Evolutionary conservation across 2,329 filamentous ascomycete genomes (phyloP).

Genomic region (Neopestalotiopsis clavispora): DNA sequence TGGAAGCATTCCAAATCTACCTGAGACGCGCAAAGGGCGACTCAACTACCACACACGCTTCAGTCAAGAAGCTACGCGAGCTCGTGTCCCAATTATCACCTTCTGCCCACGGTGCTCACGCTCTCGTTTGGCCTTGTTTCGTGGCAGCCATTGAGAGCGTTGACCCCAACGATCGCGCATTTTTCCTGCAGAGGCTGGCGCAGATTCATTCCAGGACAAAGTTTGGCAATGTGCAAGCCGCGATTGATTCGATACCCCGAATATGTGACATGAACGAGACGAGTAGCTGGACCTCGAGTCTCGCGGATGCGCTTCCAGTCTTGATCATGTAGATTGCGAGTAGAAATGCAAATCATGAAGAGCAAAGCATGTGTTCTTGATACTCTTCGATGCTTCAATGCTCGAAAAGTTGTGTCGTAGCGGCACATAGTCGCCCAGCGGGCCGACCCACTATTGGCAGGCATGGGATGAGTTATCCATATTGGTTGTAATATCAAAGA

Average conservation of each 20-base stretch:
- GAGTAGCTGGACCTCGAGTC: neutral
- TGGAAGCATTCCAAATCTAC: conserved; percentile 9
- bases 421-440: too few relatives aligned
- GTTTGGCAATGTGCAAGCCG: conserved; percentile 44
- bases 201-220: conserved; percentile 36
- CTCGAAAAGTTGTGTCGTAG: too few relatives aligned
- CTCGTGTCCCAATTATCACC: conserved; percentile 34
- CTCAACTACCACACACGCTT: conserved; percentile 17
- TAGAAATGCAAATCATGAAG: neutral
- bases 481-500: neutral
- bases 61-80: conserved; percentile 36
- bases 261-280: conserved; percentile 37
- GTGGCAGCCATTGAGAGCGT: conserved; percentile 44
- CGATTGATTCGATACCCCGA: conserved; percentile 35
- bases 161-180: conserved; percentile 38
- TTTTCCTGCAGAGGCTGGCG: conserved; percentile 37
- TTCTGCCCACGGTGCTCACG: conserved; percentile 38
- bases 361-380: too few relatives aligned
- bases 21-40: conserved; percentile 1
- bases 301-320: neutral
- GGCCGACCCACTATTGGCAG: too few relatives aligned
- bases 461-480: too few relatives aligned
- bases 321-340: neutral
- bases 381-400: too few relatives aligned
- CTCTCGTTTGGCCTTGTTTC: conserved; percentile 47